These are phyloP conservation scores for Tolypocladium amazonense DNA, from an alignment of 2,329 filamentous ascomycete species.

Conservation along the genomic window DNA sequence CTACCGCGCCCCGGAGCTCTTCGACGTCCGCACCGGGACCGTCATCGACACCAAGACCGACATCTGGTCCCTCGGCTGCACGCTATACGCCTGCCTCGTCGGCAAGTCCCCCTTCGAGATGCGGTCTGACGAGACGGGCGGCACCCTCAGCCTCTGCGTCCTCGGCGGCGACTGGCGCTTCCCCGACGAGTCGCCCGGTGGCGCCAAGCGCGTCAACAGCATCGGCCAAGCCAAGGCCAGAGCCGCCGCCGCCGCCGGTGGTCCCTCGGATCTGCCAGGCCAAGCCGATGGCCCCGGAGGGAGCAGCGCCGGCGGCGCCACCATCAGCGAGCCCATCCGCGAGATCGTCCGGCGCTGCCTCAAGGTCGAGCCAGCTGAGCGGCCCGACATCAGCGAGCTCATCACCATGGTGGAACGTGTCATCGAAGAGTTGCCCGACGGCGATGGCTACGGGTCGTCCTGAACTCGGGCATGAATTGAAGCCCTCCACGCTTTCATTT, in stretches of 20 bases:
- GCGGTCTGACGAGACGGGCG: conserved; percentile 90
- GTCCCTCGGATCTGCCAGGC: conserved; percentile 3
- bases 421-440: conserved; percentile 36
- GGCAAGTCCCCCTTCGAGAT: conserved; percentile 97
- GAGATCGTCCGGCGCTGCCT: conserved; percentile 82
- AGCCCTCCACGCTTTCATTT: not conserved
- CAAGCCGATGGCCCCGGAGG: conserved; percentile 1
- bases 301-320: conserved; percentile 21
- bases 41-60: conserved; percentile 94
- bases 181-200: conserved; percentile 68
- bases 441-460: not conserved
- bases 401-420: conserved; percentile 69
- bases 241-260: conserved; percentile 13
- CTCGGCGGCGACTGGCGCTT: conserved; percentile 94
- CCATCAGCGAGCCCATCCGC: conserved; percentile 73
- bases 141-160: conserved; percentile 84
- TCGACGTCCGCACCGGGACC: conserved; percentile 90
- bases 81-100: conserved; percentile 91
- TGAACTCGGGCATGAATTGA: not conserved
- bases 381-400: conserved; percentile 78
- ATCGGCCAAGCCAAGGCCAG: conserved; percentile 22
- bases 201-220: conserved; percentile 34
- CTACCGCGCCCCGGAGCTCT: conserved; percentile 93
- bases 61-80: conserved; percentile 96
- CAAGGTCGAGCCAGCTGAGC: conserved; percentile 73